Evolutionary conservation across 768 basidiomycete species (phyloP).

Genomic region (Brasilioporus rufonigricans): DNA sequence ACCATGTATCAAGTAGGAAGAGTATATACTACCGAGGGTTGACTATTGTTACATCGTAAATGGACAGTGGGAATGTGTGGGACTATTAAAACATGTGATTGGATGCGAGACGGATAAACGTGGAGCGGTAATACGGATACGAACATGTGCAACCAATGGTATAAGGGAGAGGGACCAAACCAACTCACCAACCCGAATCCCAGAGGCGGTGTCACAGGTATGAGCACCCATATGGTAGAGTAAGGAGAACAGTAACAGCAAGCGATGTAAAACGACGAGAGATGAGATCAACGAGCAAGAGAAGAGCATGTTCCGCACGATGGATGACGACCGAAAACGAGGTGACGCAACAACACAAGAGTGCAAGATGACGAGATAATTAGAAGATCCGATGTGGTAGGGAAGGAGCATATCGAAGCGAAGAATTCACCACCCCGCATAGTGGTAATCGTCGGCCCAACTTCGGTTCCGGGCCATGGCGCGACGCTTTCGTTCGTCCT

Average conservation of each 20-base stretch:
- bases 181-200: slow-evolving; percentile 14
- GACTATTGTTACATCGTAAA: slow-evolving; percentile 35
- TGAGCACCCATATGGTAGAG: slow-evolving; percentile 18
- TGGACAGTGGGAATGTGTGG: slow-evolving; percentile 30
- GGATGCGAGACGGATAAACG: slow-evolving; percentile 18
- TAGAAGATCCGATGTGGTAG: slow-evolving; percentile 20
- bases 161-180: slow-evolving; percentile 12
- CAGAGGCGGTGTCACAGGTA: slow-evolving; percentile 4
- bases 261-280: slow-evolving; percentile 7
- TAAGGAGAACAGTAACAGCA: slow-evolving; percentile 12
- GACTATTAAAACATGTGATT: slow-evolving; percentile 23
- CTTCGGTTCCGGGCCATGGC: slow-evolving; percentile 61
- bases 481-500: slow-evolving; percentile 40
- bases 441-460: slow-evolving; percentile 69
- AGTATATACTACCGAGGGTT: slow-evolving; percentile 30
- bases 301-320: slow-evolving; percentile 21
- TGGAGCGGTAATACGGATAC: slow-evolving; percentile 7
- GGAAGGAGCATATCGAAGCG: slow-evolving; percentile 1
- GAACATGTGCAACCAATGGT: slow-evolving; percentile 20
- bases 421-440: slow-evolving; percentile 53
- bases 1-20: slow-evolving; percentile 17
- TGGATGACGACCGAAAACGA: slow-evolving; percentile 14
- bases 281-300: slow-evolving; percentile 17
- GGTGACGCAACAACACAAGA: slow-evolving; percentile 17
- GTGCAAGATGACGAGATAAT: slow-evolving; percentile 23